Evolutionary conservation across 345 rosid species (phyloP), one percentile per base, ranked within the genome.

Genomic region (Syzygium grande): DNA sequence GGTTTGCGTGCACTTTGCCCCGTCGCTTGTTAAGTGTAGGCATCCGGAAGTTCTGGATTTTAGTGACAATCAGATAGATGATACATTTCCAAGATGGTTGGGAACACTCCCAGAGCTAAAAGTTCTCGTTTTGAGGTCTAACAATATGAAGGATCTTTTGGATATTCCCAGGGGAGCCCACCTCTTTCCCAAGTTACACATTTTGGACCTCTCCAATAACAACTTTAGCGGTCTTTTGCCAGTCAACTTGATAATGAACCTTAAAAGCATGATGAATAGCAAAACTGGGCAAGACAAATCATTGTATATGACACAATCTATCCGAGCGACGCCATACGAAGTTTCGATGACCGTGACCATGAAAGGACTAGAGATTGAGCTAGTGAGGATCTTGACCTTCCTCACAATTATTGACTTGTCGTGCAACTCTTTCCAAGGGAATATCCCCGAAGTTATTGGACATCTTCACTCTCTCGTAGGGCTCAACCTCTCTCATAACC

Each of bases 151-250:
- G 29, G 29, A 5, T 58, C 12, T 4, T 58, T 58, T 58, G 63
- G 63, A 56, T 23, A 56, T 0, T 23, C 63, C 63, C 1, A 22
- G 0, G 6, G 63, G 13, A 23, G 63, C 13, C 21, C 6, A 0
- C n/a, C 63, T 58, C 63, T 58, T 58, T 58, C 6, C 6, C 6
- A 23, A 58, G 14, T 9, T 58, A 23, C 63, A 23, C 13, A 23
- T 58, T 23, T 23, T 58, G 9, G 87, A 90, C 56, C 61, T 90
- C 41, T 88, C 88, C 53, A 4, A 85, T 29, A 87, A 90, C 1
- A 17, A 0, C 3, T 61, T 87, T 27, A 29, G 11, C 12, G 89
- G 84, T 55, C 23, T 5, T 53, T 63, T 88, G 63, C 89, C 88
- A 11, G 11, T 11, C 30, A 22, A n/a, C 10, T 86, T 61, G 34